phyloP scores from a whole-genome alignment of 1,139 yeast genomes.

The Meyerozyma athensensis region DNA sequence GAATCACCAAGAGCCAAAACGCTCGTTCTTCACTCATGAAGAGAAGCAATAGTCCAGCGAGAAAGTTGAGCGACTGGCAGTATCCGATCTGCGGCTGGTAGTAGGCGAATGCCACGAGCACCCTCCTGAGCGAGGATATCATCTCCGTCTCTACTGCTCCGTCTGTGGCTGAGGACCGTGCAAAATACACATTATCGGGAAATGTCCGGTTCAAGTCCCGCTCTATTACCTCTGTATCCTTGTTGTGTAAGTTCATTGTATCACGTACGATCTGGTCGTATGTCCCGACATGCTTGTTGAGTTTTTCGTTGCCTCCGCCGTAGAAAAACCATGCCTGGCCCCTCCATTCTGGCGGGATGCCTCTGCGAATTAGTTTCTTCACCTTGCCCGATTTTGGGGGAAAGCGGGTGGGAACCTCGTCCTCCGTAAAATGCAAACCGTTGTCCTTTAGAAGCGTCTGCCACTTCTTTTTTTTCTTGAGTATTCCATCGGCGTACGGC shows the following conservation, averaged over 20 bases:
- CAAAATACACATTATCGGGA: constrained; percentile 81
- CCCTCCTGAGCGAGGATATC: constrained; percentile 72
- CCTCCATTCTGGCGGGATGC: constrained; percentile 96
- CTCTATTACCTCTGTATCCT: constrained; percentile 88
- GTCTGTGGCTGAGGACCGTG: constrained; percentile 3
- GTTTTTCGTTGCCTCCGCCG: constrained; percentile 81
- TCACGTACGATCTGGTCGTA: constrained; percentile 64
- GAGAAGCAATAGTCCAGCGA: constrained; percentile 76
- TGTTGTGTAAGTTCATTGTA: constrained; percentile 47
- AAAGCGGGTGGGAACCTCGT: constrained; percentile 45
- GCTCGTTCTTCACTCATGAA: constrained; percentile 87
- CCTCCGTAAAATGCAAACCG: constrained; percentile 50
- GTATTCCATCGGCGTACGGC: constrained; percentile 57
- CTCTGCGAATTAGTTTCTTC: constrained; percentile 79
- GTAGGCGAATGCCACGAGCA: constrained; percentile 76
- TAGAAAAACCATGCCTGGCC: constrained; percentile 97
- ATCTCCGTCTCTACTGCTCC: constrained; percentile 49
- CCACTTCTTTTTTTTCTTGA: constrained; percentile 76
- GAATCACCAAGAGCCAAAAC: constrained; percentile 92
- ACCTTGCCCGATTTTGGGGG: constrained; percentile 84
- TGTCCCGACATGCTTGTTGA: constrained; percentile 65
- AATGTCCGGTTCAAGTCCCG: constrained; percentile 89
- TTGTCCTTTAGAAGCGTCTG: constrained; percentile 53
- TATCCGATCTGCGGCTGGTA: constrained; percentile 90
- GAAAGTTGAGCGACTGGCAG: constrained; percentile 89